Conservation (phyloP, 2,329 filamentous ascomycete genomes). For the Fusarium agapanthi region DNA sequence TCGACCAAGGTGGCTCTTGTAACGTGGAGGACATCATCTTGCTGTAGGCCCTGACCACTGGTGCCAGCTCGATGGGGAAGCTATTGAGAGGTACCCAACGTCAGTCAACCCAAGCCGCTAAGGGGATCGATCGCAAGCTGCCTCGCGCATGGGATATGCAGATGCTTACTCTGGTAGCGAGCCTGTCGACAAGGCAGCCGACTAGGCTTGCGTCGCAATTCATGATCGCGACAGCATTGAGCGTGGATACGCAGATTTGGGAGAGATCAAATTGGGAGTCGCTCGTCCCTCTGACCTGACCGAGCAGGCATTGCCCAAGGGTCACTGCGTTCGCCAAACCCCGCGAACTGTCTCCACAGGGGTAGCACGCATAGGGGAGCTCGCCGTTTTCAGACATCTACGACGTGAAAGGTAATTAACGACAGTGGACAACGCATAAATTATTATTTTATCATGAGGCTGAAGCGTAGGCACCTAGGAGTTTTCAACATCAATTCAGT, state of each 20-base stretch:
- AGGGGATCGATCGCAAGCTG: not conserved
- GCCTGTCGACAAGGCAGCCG: slow-evolving; percentile 68
- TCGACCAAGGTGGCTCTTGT: slow-evolving; percentile 70
- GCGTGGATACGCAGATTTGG: slow-evolving; percentile 9
- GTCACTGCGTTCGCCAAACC: slow-evolving; percentile 29
- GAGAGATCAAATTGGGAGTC: slow-evolving; percentile 22
- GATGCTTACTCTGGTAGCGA: slow-evolving; percentile 65
- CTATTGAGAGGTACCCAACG: slow-evolving; percentile 58
- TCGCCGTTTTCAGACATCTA: slow-evolving; percentile 18
- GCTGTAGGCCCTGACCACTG: slow-evolving; percentile 62
- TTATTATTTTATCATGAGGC: not conserved
- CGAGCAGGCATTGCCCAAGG: slow-evolving; percentile 10
- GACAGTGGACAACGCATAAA: not conserved
- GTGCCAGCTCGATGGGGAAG: slow-evolving; percentile 71
- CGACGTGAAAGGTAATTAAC: not conserved
- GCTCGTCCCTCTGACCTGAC: not conserved
- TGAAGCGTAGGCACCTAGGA: not conserved
- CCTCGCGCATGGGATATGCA: not conserved
- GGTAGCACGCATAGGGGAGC: slow-evolving; percentile 16
- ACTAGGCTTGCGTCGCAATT: slow-evolving; percentile 68
- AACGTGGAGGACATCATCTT: slow-evolving; percentile 69
- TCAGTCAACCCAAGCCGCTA: slow-evolving; percentile 11
- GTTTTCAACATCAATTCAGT: not conserved
- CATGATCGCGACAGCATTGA: slow-evolving; percentile 53
- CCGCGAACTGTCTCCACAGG: slow-evolving; percentile 35